Percentiles rank a stretch among this genome's conserved stretches.
These are phyloP conservation scores for Ehretia macrophylla DNA, from an alignment of 257 asterid species.

Conservation along the genomic window DNA sequence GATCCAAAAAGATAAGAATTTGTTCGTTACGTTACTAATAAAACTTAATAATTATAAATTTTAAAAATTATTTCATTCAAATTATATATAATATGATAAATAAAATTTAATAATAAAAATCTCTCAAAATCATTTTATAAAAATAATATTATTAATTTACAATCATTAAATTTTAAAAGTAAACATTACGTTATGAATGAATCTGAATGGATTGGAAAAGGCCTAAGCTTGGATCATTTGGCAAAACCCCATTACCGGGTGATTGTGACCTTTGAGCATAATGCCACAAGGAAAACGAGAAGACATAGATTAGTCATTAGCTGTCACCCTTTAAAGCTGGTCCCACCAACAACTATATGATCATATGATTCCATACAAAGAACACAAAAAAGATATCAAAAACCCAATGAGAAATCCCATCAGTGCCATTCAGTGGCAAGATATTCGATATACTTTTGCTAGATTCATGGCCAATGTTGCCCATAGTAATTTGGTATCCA, in stretches of 20 bases:
- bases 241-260: background rate
- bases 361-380: constrained; percentile 8
- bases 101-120: too few relatives aligned
- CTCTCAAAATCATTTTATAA: too few relatives aligned
- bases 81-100: too few relatives aligned
- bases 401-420: background rate
- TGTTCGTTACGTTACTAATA: too few relatives aligned
- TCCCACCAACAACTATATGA: constrained; percentile 11
- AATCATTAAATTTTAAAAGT: too few relatives aligned
- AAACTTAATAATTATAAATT: too few relatives aligned
- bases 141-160: too few relatives aligned
- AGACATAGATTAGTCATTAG: constrained; percentile 9
- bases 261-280: constrained; percentile 13
- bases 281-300: background rate
- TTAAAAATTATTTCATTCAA: too few relatives aligned
- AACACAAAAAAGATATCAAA: background rate
- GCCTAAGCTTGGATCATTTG: constrained; percentile 8
- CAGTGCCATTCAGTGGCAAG: background rate
- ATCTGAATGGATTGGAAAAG: constrained; percentile 3
- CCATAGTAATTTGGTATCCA: background rate
- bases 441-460: too few relatives aligned
- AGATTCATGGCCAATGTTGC: background rate
- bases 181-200: too few relatives aligned
- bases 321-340: constrained; percentile 14
- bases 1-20: too few relatives aligned